These are phyloP conservation scores for Epichloe typhina DNA, from an alignment of 2,329 filamentous ascomycete genomes.

Conservation along the genomic window DNA sequence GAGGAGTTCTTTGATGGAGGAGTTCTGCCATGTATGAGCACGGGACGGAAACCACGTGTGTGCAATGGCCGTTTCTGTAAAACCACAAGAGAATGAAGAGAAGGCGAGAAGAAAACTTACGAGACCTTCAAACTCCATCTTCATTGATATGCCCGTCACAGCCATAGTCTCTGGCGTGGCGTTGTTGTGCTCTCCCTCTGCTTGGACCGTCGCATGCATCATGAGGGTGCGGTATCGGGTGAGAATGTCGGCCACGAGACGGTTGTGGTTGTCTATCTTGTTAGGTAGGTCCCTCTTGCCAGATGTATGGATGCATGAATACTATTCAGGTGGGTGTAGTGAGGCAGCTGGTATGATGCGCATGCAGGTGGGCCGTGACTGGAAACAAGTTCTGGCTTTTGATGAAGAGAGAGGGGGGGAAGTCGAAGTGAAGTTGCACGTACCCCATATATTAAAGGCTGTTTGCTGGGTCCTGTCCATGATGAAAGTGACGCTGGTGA, in stretches of 20 bases:
- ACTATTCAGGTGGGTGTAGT: no score
- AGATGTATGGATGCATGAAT: no score
- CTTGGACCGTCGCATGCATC: slow-evolving; percentile 30
- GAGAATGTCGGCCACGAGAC: slow-evolving; percentile 31
- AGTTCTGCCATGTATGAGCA: slow-evolving; percentile 17
- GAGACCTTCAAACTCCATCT: slow-evolving; percentile 31
- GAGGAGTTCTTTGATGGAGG: slow-evolving; percentile 31
- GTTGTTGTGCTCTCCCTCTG: slow-evolving; percentile 24
- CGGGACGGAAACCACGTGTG: no score
- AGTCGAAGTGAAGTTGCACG: not conserved
- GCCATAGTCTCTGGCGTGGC: slow-evolving; percentile 28
- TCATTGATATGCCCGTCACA: slow-evolving; percentile 29
- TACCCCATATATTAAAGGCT: slow-evolving; percentile 25
- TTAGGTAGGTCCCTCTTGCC: no score
- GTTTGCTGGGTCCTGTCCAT: slow-evolving; percentile 22
- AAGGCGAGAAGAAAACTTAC: slow-evolving; percentile 11
- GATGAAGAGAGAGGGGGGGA: not conserved
- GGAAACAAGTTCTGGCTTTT: not conserved
- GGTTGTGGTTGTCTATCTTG: slow-evolving; percentile 26
- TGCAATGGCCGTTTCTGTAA: no score
- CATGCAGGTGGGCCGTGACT: no score
- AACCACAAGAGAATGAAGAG: not conserved
- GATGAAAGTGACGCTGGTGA: not conserved
- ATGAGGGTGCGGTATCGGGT: slow-evolving; percentile 30
- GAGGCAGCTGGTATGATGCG: no score